Percentiles rank a stretch among this genome's conserved stretches.
phyloP scores from a whole-genome alignment of 306 rosid genomes.

The Delonix regia region DNA sequence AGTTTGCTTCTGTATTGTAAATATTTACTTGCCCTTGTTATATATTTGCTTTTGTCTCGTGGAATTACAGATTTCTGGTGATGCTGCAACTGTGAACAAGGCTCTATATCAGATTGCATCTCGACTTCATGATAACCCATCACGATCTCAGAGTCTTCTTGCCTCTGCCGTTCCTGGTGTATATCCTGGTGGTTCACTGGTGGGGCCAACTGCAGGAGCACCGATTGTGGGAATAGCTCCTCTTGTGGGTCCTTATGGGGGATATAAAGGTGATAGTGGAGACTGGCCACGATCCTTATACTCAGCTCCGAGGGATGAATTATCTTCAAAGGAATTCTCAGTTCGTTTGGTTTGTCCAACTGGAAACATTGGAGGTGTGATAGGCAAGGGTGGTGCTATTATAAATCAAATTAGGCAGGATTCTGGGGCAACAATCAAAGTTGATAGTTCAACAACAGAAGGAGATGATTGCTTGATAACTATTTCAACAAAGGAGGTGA shows the following conservation, averaged over 20 bases:
- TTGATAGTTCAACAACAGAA: slow-evolving; percentile 91
- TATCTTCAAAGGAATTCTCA: slow-evolving; percentile 75
- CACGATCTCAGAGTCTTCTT: slow-evolving; percentile 84
- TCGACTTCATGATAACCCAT: slow-evolving; percentile 87
- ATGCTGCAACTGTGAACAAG: slow-evolving; percentile 70
- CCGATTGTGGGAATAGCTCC: slow-evolving; percentile 83
- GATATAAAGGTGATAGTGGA: slow-evolving; percentile 79
- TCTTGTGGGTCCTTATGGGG: slow-evolving; percentile 77
- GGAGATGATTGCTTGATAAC: slow-evolving; percentile 86
- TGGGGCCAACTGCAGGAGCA: slow-evolving; percentile 71
- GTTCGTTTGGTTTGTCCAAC: slow-evolving; percentile 82
- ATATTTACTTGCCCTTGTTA: not conserved
- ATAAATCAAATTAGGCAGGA: slow-evolving; percentile 98
- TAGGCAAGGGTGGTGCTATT: slow-evolving; percentile 92
- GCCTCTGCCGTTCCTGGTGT: slow-evolving; percentile 61
- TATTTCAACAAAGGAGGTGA: slow-evolving; percentile 90
- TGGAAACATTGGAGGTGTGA: slow-evolving; percentile 90
- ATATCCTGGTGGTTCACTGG: slow-evolving; percentile 63
- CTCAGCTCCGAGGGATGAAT: slow-evolving; percentile 89
- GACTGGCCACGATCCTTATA: slow-evolving; percentile 87
- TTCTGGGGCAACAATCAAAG: slow-evolving; percentile 86
- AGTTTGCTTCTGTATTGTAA: not conserved
- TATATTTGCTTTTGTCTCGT: slow-evolving; percentile 19
- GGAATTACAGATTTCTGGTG: slow-evolving; percentile 75
- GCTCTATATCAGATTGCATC: slow-evolving; percentile 81